Evolutionary conservation across 1,284 basidiomycete species (phyloP), one percentile per base, ranked within the genome.

Genomic region (Irpex sp.): DNA sequence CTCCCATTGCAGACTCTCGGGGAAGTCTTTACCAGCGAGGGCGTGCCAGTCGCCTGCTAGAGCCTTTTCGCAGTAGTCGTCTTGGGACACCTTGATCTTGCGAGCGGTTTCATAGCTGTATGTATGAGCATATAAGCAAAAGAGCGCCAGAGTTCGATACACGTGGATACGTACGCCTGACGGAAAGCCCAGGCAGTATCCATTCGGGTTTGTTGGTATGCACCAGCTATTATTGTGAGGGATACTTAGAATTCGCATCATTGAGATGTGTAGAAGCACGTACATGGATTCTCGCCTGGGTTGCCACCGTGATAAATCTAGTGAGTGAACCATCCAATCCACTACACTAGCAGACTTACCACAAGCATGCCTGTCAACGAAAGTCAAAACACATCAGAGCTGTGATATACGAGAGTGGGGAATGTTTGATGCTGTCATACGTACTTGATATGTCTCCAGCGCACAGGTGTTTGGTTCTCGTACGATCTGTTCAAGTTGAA

Each of bases 1-100:
- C 72, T 95, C 94, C 85, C 90, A 93, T 68, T 92, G 83, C 21
- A 95, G 76, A 60, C 86, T 85, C 33, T 91, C 85, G 0, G 94
- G 94, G 75, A 92, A 93, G 1, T 80, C 75, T 58, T 67, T 50
- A 11, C 61, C 65, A 35, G 80, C 83, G 5, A 89, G 75, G 13
- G 76, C 79, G 33, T 82, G 78, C 85, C 87, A 92, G 36, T 84
- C 75, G 1, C 86, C 82, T 3, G 78, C 71, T 5, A 82, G 68
- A 0, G 78, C 86, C 51, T 80, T 79, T 5, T 74, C 68, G 68
- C 91, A 94, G 72, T 85, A 93, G 7, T 77, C 78, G 66, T 95
- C 92, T 71, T 96, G 94, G 59, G 80, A 74, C 43, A 81, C 76
- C 71, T 89, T 91, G 63, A 95, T 81, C 65, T 87, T 77, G 19